Conservation (phyloP, 352 stramenopile genomes). For the Pythium angustatum region DNA sequence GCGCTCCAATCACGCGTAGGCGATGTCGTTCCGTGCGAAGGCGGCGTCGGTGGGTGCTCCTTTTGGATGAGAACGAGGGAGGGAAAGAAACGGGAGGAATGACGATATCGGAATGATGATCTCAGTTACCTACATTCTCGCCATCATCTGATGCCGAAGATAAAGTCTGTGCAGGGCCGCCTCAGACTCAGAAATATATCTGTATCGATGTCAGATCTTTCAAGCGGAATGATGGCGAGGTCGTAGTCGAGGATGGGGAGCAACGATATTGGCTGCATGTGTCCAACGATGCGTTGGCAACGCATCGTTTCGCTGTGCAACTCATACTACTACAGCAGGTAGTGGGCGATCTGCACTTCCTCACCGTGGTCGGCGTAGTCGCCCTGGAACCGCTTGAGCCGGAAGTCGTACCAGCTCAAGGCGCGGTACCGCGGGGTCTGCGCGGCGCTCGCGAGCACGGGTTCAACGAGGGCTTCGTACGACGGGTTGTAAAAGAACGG, state of each 20-base stretch:
- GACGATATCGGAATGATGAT: conserved; percentile 1
- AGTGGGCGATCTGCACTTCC: conserved; percentile 93
- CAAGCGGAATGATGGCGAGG: no score
- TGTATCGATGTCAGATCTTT: no score
- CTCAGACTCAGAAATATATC: conserved; percentile 8
- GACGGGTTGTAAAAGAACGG: conserved; percentile 73
- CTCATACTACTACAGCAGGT: conserved; percentile 15
- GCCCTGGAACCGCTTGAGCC: conserved; percentile 83
- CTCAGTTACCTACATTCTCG: conserved; percentile 6
- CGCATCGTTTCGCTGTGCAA: not conserved
- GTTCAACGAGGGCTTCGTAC: conserved; percentile 63
- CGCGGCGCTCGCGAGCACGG: conserved; percentile 43
- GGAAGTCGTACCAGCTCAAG: conserved; percentile 90
- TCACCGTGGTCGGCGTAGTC: conserved; percentile 90
- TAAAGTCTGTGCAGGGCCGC: not conserved
- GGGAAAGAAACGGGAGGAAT: not conserved
- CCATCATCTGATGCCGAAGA: not conserved
- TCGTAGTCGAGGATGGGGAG: not conserved
- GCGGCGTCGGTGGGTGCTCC: no score
- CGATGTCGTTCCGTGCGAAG: no score
- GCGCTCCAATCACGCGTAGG: not conserved
- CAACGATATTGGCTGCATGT: not conserved
- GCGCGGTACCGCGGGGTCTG: conserved; percentile 62
- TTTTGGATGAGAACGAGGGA: not conserved
- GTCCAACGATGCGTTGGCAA: not conserved